A percentile compares a stretch with the other conserved stretches of the same genome.
Conservation (phyloP, 352 stramenopile species). For the Vaucheria bursata region DNA sequence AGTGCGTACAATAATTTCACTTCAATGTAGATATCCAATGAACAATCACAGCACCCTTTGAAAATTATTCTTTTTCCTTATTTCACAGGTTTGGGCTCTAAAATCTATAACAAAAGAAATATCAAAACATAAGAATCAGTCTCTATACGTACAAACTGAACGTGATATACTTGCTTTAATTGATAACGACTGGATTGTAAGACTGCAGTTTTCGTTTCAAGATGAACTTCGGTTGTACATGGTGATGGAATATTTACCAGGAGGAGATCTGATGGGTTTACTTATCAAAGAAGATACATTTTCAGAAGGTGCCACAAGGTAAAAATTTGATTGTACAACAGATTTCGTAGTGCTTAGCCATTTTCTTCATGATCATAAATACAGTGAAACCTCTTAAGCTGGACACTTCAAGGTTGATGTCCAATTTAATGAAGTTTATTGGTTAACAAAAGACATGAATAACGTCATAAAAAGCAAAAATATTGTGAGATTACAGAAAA, state of each 20-base stretch:
- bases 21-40: neutral
- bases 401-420: too few relatives aligned
- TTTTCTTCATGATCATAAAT: too few relatives aligned
- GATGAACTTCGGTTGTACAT: constrained; percentile 48
- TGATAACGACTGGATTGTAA: constrained; percentile 92
- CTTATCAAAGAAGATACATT: constrained; percentile 98
- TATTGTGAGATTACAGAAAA: too few relatives aligned
- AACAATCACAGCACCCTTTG: neutral
- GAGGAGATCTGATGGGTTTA: constrained; percentile 97
- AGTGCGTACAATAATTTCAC: neutral
- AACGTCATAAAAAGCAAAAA: too few relatives aligned
- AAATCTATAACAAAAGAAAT: constrained; percentile 80
- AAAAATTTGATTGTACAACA: too few relatives aligned
- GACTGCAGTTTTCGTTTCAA: constrained; percentile 90
- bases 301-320: constrained; percentile 62
- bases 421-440: too few relatives aligned
- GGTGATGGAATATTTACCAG: constrained; percentile 95
- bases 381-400: too few relatives aligned
- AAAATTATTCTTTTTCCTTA: neutral
- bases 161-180: constrained; percentile 89
- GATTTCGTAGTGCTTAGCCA: too few relatives aligned
- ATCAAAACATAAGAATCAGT: constrained; percentile 80
- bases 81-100: constrained; percentile 56
- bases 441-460: too few relatives aligned
- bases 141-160: constrained; percentile 92